Base-by-base conservation (phyloP, 148 eudicot genomes). In the Suaeda aralocaspica region DNA sequence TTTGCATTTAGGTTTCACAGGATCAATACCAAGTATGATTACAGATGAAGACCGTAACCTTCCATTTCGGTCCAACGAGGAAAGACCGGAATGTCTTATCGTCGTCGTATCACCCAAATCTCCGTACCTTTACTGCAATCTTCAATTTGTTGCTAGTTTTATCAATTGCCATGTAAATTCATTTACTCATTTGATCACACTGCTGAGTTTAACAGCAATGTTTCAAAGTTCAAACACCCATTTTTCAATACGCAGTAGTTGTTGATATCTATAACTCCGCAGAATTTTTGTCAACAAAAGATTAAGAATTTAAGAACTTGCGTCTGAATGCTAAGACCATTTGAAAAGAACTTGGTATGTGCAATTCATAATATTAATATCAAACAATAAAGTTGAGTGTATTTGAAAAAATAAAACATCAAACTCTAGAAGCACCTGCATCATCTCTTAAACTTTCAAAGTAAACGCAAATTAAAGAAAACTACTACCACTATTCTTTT, bases 361-460 rank as follows among this genome's bases (percentile, higher is more conserved):
- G 4, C 24, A 74, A 74, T 15, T 68, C 26, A 57, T 11, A 26
- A 21, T 34, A n/a, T 26, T 21, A 21, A 59, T 50, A 74, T 24
- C 25, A 59, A 6, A 59, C 10, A 51, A 33, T 36, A 24, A 59
- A 46, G 51, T 66, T 34, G 24, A 46, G 48, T 45, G 21, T 26
- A 15, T 33, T 48, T 66, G 59, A 42, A 65, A 36, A 36, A 36
- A 3, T 46, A 25, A 56, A 59, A 49, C 51, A 39, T 49, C 77
- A 74, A 59, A 52, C 66, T 62, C 72, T 67, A 59, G 72, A 74
- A 74, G 42, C 67, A 59, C 67, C 70, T 34, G 33, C 21, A 21
- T 66, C 59, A 49, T 18, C 36, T 53, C 7, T 24, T 64, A 19
- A 34, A 15, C 9, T 5, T 31, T 50, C 68, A 62, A 72, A 62